Evolutionary conservation across 2,329 filamentous ascomycete species (phyloP).

Genomic region (Fusarium globosum): DNA sequence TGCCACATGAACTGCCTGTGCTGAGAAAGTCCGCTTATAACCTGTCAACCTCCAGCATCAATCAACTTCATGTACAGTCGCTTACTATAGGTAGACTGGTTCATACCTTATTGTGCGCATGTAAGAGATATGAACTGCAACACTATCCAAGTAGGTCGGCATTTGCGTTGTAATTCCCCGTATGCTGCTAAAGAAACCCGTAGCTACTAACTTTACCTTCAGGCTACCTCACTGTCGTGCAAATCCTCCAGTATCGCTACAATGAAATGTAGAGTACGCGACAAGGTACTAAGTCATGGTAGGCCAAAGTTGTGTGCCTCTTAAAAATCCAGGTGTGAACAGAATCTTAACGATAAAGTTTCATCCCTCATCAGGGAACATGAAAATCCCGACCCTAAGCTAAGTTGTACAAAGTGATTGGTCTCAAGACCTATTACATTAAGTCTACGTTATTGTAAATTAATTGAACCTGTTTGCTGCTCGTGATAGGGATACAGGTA

Average conservation of each 20-base stretch:
- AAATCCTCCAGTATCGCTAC: neutral
- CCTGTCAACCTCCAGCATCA: neutral
- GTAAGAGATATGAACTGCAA: neutral
- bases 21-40: neutral
- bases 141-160: neutral
- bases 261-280: neutral
- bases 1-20: constrained; percentile 18
- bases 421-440: too few species aligned
- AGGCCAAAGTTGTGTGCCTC: neutral
- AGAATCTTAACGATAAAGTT: neutral
- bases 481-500: neutral
- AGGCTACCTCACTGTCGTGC: neutral
- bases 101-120: neutral
- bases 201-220: neutral
- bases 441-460: too few species aligned
- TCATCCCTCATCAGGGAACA: too few species aligned
- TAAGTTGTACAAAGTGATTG: neutral
- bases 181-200: neutral
- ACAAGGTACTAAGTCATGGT: neutral
- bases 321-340: neutral
- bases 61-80: neutral
- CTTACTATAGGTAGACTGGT: neutral
- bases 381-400: neutral
- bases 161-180: neutral
- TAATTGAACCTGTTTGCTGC: neutral